A percentile compares a stretch with the other conserved stretches of the same genome.
Conservation (phyloP, 352 stramenopile species). For the Phytophthora sansomeana region DNA sequence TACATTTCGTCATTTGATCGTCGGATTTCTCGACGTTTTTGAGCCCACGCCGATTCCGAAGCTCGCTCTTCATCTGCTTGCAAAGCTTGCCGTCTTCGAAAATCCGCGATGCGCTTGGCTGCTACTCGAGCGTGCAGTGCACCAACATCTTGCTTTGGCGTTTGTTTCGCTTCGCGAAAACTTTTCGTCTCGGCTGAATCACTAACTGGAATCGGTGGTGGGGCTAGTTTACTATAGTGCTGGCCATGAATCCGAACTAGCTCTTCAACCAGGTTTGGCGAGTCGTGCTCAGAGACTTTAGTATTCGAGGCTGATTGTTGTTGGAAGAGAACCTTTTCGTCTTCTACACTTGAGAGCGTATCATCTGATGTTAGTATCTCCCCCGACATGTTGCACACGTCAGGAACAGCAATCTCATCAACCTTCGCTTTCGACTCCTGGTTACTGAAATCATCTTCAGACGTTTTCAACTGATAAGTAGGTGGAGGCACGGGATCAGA, state of each 20-base stretch:
- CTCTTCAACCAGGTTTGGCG: not conserved
- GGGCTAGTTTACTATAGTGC: slow-evolving; percentile 5
- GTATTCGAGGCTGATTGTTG: not conserved
- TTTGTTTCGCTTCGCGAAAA: not conserved
- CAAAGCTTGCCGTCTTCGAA: slow-evolving; percentile 1
- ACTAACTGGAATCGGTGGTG: slow-evolving; percentile 14
- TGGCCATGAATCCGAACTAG: slow-evolving; percentile 25
- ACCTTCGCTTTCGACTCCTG: slow-evolving; percentile 3
- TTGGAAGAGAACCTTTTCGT: not conserved
- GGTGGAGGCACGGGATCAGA: not conserved
- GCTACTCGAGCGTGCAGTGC: slow-evolving; percentile 32
- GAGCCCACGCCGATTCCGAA: slow-evolving; percentile 17
- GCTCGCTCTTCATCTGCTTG: slow-evolving; percentile 19
- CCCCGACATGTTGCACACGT: not conserved
- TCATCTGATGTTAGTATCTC: slow-evolving; percentile 11
- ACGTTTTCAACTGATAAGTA: not conserved
- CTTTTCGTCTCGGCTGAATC: not conserved
- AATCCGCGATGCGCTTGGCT: slow-evolving; percentile 29
- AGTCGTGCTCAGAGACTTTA: not conserved
- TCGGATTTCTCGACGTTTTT: slow-evolving; percentile 42
- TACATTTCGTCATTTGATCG: slow-evolving; percentile 51
- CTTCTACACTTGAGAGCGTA: slow-evolving; percentile 11
- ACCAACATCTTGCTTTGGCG: slow-evolving; percentile 12
- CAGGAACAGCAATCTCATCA: not conserved
- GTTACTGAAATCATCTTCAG: not conserved